Base-by-base conservation (phyloP, 2,329 filamentous ascomycete genomes). In the Graphium sp. region DNA sequence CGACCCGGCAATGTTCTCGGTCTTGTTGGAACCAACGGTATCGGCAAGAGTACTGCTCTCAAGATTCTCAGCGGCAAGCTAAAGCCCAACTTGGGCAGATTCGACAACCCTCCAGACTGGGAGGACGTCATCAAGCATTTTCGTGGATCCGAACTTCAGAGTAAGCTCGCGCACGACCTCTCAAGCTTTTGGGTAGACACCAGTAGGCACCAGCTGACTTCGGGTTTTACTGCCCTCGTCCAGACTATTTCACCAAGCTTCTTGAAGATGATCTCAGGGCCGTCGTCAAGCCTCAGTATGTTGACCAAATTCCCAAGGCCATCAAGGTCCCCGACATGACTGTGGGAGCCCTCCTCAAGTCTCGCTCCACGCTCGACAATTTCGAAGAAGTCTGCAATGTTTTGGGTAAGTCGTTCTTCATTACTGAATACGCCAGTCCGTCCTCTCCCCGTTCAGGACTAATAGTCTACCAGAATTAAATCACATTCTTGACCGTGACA, bases 81-180 rank as follows among this genome's bases (percentile, higher is more conserved):
- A 46, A 98, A 98, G 72, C 89, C 89, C 34, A 98, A 98, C 55
- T 56, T 98, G 56, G 89, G 91, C 40, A 71, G 79, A 49, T 93
- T 80, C 51, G 85, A 95, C 41, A 91, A 95, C 56, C 87, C 89
- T 7, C 91, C 89, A 10, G 89, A 98, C 53, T 98, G 91, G 89
- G 85, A 95, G 59, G 89, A 95, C 57, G 91, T 98, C 35, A 71
- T 98, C 58, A 93, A 89, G 62, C 79, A 98, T 56, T 98, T 94
- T 68, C 77, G 89, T 57, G 89, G 89, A 35, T 95, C 87, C 23
- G 89, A 98, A 53, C 59, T 98, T 45, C 89, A 98, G 58, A 95
- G 83, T 91, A 60, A 46, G 78, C 52, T 18, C 5, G 11, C 14
- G 14, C 8, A 7, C 18, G n/a, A n/a, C 17, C 15, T 34, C 18